Evolutionary conservation across 2,329 filamentous ascomycete species (phyloP), one percentile per base, ranked within the genome.

Genomic region (Teratosphaeria destructans): DNA sequence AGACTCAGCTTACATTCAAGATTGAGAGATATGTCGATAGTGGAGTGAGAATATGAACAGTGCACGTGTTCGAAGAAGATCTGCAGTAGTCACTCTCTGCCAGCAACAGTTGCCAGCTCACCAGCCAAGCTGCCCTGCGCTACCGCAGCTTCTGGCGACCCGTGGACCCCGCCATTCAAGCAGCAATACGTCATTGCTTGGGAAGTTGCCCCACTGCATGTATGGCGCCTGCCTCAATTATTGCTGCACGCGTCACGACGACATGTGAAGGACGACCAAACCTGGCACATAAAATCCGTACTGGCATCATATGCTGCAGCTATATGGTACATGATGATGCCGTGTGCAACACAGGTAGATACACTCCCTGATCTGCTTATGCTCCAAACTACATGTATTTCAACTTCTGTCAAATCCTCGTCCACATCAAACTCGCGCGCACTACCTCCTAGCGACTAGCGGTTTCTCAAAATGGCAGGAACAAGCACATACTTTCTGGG

Each of bases 401-500:
- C 11, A 43, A 43, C 37, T 16, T 4, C 11, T 5, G 16, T 14
- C 37, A 43, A 43, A 55, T 54, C 56, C 52, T 39, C 47, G 12
- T 37, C 19, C 11, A 54, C 34, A 34, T 14, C 58, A 5, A 43
- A 43, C 37, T 12, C 43, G 16, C 35, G n/a, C 26, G 2, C 59
- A 47, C 39, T 23, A 23, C 23, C 23, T 23, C 23, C 23, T 2
- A 37, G 56, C 11, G 34, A 14, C 55, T 37, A 35, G 26, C 27
- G 34, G 26, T 3, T 35, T 8, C 26, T 23, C 55, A 66, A 26
- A 27, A 72, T 71, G 69, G 49, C 55, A 29, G n/a, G 49, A 19
- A 55, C 57, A 58, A 39, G 23, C 19, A 62, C 62, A 39, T 67
- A 69, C 52, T 57, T 66, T 58, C 60, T 70, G 29, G 59, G 64